Evolutionary conservation across 2,329 filamentous ascomycete species (phyloP).

Genomic region (Cladophialophora immunda): DNA sequence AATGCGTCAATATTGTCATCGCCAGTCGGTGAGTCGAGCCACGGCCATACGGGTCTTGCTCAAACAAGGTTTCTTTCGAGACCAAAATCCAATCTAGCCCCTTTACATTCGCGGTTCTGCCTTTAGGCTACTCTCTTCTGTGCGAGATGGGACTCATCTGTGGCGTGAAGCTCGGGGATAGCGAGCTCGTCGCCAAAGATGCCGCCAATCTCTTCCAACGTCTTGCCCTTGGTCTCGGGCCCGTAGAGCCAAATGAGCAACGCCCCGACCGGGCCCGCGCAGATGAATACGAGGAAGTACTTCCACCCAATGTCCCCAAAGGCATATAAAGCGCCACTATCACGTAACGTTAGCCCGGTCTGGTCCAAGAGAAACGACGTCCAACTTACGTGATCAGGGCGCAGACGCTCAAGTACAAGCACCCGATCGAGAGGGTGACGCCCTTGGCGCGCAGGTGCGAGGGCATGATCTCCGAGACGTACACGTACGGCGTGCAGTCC

Average conservation of each 20-base stretch:
- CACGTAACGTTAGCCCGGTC: not conserved
- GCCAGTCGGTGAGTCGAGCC: too few species aligned
- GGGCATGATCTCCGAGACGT: slow-evolving; percentile 14
- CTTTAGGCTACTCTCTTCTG: slow-evolving; percentile 9
- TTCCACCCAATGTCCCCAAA: slow-evolving; percentile 18
- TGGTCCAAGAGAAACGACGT: not conserved
- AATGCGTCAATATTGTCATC: too few species aligned
- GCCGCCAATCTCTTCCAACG: slow-evolving; percentile 21
- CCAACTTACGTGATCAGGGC: slow-evolving; percentile 13
- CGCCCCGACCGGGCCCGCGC: slow-evolving; percentile 3
- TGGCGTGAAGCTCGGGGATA: slow-evolving; percentile 12
- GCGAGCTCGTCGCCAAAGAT: slow-evolving; percentile 17
- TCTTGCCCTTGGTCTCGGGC: slow-evolving; percentile 19
- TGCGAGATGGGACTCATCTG: slow-evolving; percentile 16
- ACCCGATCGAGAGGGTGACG: slow-evolving; percentile 9
- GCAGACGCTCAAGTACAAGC: slow-evolving; percentile 18
- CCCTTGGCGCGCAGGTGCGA: slow-evolving; percentile 14
- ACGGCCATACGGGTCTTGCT: too few species aligned
- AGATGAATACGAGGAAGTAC: slow-evolving; percentile 16
- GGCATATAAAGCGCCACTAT: slow-evolving; percentile 17
- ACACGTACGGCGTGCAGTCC: slow-evolving; percentile 7
- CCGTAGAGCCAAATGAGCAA: slow-evolving; percentile 15
- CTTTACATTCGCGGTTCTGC: not conserved
- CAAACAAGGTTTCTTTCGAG: too few species aligned
- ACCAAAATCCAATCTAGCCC: not conserved